Conservation (phyloP, 768 basidiomycete genomes). For the Phaeotremella fagi region DNA sequence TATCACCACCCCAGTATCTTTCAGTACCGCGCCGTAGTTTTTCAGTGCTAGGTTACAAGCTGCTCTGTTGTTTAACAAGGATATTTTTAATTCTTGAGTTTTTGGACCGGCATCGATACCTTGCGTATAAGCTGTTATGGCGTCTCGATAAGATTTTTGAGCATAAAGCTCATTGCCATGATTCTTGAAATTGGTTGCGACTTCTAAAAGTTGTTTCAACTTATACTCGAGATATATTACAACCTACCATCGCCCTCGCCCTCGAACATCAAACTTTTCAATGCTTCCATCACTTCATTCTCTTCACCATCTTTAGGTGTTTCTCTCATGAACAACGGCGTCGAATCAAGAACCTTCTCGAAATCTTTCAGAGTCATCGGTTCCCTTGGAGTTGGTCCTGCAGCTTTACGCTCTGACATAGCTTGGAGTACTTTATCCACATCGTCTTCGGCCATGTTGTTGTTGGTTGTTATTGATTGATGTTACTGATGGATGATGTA, state of each 20-base stretch:
- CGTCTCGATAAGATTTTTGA: conserved; percentile 79
- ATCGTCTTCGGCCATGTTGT: background rate
- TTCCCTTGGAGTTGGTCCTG: background rate
- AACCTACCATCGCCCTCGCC: conserved; percentile 88
- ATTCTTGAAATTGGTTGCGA: conserved; percentile 86
- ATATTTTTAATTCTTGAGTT: conserved; percentile 52
- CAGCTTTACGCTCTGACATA: conserved; percentile 6
- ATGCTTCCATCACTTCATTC: conserved; percentile 66
- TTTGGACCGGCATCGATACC: conserved; percentile 79
- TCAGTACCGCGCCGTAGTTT: conserved; percentile 80
- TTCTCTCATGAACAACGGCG: conserved; percentile 89
- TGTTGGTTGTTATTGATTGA: too few species aligned
- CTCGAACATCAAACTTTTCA: conserved; percentile 80
- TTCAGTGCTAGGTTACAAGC: conserved; percentile 87
- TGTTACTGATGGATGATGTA: too few species aligned
- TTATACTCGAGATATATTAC: conserved; percentile 2
- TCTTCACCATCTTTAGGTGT: conserved; percentile 67
- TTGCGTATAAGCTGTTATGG: conserved; percentile 81
- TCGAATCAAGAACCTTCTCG: conserved; percentile 54
- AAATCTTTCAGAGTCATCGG: conserved; percentile 27
- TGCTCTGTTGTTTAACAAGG: conserved; percentile 79
- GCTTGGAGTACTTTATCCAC: conserved; percentile 4
- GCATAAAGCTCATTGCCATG: conserved; percentile 94
- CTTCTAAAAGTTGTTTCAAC: conserved; percentile 55
- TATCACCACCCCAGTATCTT: conserved; percentile 54